Evolutionary conservation across 352 stramenopile genomes (phyloP).

Genomic region (Phytopythium chamaehyphon): DNA sequence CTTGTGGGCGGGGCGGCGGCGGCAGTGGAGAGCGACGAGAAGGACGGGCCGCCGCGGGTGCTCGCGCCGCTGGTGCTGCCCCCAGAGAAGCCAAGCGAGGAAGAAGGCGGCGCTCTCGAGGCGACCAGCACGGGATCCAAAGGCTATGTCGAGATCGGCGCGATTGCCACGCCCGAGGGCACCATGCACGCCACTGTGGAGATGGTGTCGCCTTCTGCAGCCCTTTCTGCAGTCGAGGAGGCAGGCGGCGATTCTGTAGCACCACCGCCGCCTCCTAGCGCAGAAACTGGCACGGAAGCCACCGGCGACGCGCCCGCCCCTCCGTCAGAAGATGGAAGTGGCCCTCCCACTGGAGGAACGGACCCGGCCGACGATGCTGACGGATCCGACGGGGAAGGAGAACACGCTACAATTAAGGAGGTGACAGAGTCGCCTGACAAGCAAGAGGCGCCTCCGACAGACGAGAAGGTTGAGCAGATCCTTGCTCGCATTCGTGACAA

Average conservation of each 20-base stretch:
- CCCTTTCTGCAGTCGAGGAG: neutral
- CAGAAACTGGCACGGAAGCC: constrained; percentile 3
- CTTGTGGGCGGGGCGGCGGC: too few relatives aligned
- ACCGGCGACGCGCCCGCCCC: neutral
- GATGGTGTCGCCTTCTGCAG: constrained; percentile 19
- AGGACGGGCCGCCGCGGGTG: neutral
- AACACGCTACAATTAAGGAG: constrained; percentile 48
- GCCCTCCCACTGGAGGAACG: too few relatives aligned
- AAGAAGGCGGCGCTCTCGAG: constrained; percentile 3
- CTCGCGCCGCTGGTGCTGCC: constrained; percentile 4
- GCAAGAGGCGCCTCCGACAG: constrained; percentile 24
- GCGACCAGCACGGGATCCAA: neutral
- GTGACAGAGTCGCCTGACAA: constrained; percentile 26
- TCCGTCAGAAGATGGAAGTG: too few relatives aligned
- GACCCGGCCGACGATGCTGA: constrained; percentile 3
- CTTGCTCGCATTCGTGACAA: constrained; percentile 57
- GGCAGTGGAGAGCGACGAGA: neutral
- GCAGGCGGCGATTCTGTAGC: neutral
- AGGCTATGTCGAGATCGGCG: constrained; percentile 11
- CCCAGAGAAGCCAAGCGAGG: neutral
- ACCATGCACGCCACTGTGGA: constrained; percentile 16
- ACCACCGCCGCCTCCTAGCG: neutral
- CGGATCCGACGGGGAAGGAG: constrained; percentile 9
- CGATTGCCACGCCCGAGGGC: constrained; percentile 18
- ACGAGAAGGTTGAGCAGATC: constrained; percentile 61